Evolutionary conservation across 2,329 filamentous ascomycete species (phyloP).

Genomic region (Emericellopsis atlantica): DNA sequence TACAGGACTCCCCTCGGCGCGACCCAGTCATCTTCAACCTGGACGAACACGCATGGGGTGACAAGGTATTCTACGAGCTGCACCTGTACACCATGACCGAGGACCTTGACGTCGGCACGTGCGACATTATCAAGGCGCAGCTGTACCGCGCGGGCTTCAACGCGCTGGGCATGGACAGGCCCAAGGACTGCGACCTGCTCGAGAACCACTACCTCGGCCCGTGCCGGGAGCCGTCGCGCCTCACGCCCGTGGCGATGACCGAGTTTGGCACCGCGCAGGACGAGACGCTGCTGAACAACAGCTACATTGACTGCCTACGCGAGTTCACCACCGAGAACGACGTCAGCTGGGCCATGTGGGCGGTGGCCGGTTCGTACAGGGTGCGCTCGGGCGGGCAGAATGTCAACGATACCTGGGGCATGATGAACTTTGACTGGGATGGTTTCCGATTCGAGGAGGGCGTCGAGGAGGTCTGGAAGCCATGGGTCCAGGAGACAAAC

Average conservation of each 20-base stretch:
- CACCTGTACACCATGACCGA: conserved; percentile 28
- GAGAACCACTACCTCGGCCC: conserved; percentile 13
- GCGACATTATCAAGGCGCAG: conserved; percentile 31
- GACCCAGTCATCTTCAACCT: conserved; percentile 30
- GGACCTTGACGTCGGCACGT: conserved; percentile 29
- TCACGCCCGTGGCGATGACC: conserved; percentile 32
- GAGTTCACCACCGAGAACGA: conserved; percentile 28
- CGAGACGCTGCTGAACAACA: conserved; percentile 19
- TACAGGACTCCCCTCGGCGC: conserved; percentile 5
- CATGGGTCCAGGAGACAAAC: conserved; percentile 28
- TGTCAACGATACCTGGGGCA: conserved; percentile 32
- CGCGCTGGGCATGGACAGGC: conserved; percentile 24
- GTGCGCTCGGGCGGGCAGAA: conserved; percentile 30
- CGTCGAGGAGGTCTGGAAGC: conserved; percentile 35
- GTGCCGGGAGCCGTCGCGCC: conserved; percentile 20
- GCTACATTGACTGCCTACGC: conserved; percentile 30
- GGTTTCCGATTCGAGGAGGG: conserved; percentile 31
- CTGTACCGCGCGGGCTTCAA: conserved; percentile 38
- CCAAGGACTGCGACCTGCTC: conserved; percentile 24
- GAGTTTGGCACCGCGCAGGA: conserved; percentile 28
- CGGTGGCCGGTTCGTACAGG: conserved; percentile 32
- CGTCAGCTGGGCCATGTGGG: conserved; percentile 37
- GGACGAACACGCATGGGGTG: conserved; percentile 27
- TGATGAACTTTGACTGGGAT: conserved; percentile 31
- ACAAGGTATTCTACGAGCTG: conserved; percentile 34